Percentiles rank a stretch among this genome's conserved stretches.
phyloP scores from a whole-genome alignment of 163 green algal genomes.

The Scenedesmus sp. region DNA sequence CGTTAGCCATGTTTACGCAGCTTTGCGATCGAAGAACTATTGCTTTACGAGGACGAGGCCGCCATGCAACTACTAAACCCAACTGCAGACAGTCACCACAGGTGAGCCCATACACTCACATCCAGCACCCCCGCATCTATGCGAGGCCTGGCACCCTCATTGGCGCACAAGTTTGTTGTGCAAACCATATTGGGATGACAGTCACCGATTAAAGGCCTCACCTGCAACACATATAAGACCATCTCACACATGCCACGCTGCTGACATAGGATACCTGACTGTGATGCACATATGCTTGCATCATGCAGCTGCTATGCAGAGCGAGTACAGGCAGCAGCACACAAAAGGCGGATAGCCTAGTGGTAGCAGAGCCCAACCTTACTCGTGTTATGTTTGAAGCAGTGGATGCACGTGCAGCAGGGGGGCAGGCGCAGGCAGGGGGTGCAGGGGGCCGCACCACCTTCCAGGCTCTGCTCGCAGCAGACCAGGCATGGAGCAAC shows the following conservation, averaged over 20 bases:
- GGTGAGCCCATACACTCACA: neutral
- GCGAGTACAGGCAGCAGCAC: constrained; percentile 7
- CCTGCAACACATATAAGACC: neutral
- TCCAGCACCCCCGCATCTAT: neutral
- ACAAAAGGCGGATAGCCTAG: neutral
- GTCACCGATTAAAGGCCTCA: neutral
- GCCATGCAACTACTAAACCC: neutral
- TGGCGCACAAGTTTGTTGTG: neutral
- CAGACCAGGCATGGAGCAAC: constrained; percentile 70
- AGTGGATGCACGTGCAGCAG: constrained; percentile 26
- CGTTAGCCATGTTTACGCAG: neutral
- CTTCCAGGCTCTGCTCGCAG: constrained; percentile 68
- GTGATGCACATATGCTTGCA: neutral
- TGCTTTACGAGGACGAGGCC: neutral
- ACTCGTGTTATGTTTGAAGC: constrained; percentile 45
- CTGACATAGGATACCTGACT: neutral
- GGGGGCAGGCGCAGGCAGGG: constrained; percentile 31
- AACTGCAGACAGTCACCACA: neutral
- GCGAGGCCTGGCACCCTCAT: neutral
- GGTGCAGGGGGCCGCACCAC: constrained; percentile 78
- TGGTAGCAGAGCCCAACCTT: constrained; percentile 21
- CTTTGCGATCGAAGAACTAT: neutral
- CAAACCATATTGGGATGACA: neutral
- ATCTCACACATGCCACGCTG: neutral
- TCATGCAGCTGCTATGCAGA: neutral